Evolutionary conservation across 1,139 yeast species (phyloP).

Genomic region (Pneumocystis canis): DNA sequence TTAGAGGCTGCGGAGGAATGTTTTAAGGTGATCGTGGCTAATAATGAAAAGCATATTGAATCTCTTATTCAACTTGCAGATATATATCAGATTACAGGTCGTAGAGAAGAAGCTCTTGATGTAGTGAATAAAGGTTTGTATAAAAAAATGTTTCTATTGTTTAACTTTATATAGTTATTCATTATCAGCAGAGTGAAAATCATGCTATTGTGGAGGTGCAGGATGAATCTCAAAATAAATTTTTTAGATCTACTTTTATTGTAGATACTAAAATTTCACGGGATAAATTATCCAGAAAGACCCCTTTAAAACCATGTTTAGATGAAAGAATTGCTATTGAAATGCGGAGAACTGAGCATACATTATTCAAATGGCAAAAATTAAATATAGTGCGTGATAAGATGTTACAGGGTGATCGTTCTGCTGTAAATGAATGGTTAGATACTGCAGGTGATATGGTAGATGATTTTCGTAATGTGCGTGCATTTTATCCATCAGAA

Average conservation of each 20-base stretch:
- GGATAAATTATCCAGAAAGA: slow-evolving; percentile 1
- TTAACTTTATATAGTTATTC: slow-evolving; percentile 8
- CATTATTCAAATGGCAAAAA: slow-evolving; percentile 23
- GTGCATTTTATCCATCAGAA: slow-evolving; percentile 65
- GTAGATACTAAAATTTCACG: slow-evolving; percentile 3
- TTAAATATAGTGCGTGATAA: slow-evolving; percentile 47
- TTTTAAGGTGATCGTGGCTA: slow-evolving; percentile 40
- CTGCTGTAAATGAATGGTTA: slow-evolving; percentile 67
- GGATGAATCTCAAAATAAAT: slow-evolving; percentile 10
- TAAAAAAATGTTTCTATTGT: slow-evolving; percentile 21
- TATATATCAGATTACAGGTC: slow-evolving; percentile 52
- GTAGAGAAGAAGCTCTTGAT: slow-evolving; percentile 44
- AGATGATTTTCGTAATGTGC: slow-evolving; percentile 64
- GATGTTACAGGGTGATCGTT: slow-evolving; percentile 37
- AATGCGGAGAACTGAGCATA: slow-evolving; percentile 11
- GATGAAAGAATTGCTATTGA: slow-evolving; percentile 4
- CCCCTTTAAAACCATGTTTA: not conserved
- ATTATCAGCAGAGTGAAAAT: slow-evolving; percentile 9
- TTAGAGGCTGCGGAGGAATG: slow-evolving; percentile 55
- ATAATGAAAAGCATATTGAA: slow-evolving; percentile 53
- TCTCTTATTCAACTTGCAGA: slow-evolving; percentile 70
- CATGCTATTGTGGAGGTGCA: slow-evolving; percentile 12
- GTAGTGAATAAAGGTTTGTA: slow-evolving; percentile 41
- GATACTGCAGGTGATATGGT: slow-evolving; percentile 70
- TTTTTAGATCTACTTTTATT: slow-evolving; percentile 1